phyloP scores from a whole-genome alignment of 192 early-diverging fungal genomes.

The Jimgerdemannia flammicorona region DNA sequence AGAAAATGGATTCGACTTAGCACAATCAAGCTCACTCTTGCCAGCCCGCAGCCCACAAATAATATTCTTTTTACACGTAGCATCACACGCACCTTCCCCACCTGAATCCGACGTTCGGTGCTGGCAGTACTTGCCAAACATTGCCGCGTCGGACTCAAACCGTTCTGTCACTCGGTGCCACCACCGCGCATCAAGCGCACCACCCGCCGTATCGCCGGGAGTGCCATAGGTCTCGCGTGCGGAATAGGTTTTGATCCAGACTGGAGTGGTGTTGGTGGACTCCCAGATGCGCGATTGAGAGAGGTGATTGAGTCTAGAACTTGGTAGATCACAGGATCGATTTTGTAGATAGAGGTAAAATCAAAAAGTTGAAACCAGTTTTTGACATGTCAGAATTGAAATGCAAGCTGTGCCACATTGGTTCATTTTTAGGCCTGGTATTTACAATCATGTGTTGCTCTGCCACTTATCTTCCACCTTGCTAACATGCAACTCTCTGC shows the following conservation, averaged over 20 bases:
- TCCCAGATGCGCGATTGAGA: slow-evolving; percentile 23
- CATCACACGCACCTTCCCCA: slow-evolving; percentile 8
- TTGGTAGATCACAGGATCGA: slow-evolving; percentile 47
- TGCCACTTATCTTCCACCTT: too few relatives aligned
- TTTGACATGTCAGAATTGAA: too few relatives aligned
- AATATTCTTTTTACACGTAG: slow-evolving; percentile 12
- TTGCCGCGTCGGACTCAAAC: slow-evolving; percentile 28
- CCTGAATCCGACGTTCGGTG: slow-evolving; percentile 35
- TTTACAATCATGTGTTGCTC: too few relatives aligned
- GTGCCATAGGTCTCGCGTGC: slow-evolving; percentile 40
- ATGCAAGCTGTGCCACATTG: too few relatives aligned
- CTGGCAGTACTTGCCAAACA: slow-evolving; percentile 41
- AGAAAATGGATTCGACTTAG: background rate
- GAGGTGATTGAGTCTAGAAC: slow-evolving; percentile 49
- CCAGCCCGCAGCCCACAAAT: slow-evolving; percentile 32
- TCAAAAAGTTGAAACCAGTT: too few relatives aligned
- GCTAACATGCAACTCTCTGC: too few relatives aligned
- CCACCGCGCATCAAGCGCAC: slow-evolving; percentile 38
- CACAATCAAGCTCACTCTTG: slow-evolving; percentile 18
- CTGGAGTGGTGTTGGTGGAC: slow-evolving; percentile 31
- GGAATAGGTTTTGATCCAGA: slow-evolving; percentile 52
- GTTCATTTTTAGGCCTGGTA: too few relatives aligned
- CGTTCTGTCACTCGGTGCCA: slow-evolving; percentile 48
- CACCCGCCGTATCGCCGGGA: slow-evolving; percentile 12
- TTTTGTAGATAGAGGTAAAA: slow-evolving; percentile 52